Conservation (phyloP, 306 rosid genomes). For the Prosopis cineraria region DNA sequence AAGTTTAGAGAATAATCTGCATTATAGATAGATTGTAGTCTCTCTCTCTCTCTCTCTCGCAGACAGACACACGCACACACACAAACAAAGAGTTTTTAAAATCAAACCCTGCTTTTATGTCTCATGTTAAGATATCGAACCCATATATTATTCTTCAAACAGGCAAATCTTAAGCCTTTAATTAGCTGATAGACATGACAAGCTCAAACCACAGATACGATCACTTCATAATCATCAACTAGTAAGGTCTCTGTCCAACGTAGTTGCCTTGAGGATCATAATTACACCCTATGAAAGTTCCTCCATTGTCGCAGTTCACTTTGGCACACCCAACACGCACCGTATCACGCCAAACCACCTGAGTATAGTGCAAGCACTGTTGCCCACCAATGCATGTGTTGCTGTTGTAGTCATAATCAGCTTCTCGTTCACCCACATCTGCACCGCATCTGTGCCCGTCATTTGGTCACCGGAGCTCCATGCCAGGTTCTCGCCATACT, state of each 20-base stretch:
- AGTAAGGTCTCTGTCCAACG: conserved; percentile 28
- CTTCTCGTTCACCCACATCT: conserved; percentile 51
- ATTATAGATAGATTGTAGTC: too few species aligned
- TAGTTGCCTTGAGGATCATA: conserved; percentile 35
- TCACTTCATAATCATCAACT: not conserved
- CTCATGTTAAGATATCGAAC: not conserved
- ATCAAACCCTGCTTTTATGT: not conserved
- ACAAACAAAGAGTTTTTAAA: not conserved
- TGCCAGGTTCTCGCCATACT: conserved; percentile 48
- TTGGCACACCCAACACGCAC: conserved; percentile 54
- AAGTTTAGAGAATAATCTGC: too few species aligned
- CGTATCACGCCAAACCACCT: conserved; percentile 52
- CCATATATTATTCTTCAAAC: not conserved
- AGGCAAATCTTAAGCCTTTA: not conserved
- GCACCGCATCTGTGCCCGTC: conserved; percentile 15
- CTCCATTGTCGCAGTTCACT: conserved; percentile 45
- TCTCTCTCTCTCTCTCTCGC: too few species aligned
- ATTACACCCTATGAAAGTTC: conserved; percentile 57
- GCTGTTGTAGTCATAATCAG: conserved; percentile 33
- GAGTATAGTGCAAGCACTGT: conserved; percentile 53
- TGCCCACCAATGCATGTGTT: conserved; percentile 42
- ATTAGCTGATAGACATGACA: not conserved
- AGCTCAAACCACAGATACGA: not conserved
- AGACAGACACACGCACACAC: not conserved
- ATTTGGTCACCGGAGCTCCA: conserved; percentile 24